Conservation (phyloP, 805 yeast species). For the Priceomyces medius region DNA sequence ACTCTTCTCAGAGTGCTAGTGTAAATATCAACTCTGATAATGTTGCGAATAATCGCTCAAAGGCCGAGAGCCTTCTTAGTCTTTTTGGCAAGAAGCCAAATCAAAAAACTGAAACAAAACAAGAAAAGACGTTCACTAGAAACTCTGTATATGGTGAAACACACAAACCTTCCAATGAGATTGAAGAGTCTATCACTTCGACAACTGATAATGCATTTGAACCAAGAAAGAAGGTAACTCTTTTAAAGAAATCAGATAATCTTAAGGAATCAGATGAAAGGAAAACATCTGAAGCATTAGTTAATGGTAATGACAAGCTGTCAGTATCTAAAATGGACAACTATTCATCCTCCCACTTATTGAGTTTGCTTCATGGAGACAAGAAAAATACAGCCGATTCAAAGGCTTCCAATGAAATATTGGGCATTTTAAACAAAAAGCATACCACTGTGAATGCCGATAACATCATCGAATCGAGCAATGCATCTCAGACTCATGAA, state of each 20-base stretch:
- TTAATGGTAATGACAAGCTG: background rate
- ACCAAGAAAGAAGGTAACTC: constrained; percentile 25
- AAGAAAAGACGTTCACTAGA: background rate
- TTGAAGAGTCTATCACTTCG: constrained; percentile 18
- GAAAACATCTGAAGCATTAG: background rate
- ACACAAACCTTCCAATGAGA: constrained; percentile 24
- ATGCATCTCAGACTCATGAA: constrained; percentile 5
- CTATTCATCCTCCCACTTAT: constrained; percentile 5
- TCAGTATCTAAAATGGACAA: background rate
- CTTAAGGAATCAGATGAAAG: constrained; percentile 2
- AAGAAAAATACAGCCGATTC: background rate
- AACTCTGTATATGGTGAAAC: constrained; percentile 4
- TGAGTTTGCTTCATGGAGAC: constrained; percentile 16
- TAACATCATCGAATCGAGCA: background rate
- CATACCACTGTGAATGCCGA: background rate
- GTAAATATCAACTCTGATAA: constrained; percentile 9
- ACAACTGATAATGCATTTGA: constrained; percentile 8
- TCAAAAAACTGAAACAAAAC: constrained; percentile 1
- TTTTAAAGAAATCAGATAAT: constrained; percentile 24
- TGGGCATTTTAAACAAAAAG: constrained; percentile 5
- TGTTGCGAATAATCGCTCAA: constrained; percentile 25
- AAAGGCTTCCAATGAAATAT: constrained; percentile 7
- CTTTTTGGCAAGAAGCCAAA: constrained; percentile 20
- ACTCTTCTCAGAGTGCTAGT: constrained; percentile 6
- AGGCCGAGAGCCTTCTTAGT: constrained; percentile 30